Conservation (phyloP, 163 green algal genomes). For the Scenedesmus sp. region DNA sequence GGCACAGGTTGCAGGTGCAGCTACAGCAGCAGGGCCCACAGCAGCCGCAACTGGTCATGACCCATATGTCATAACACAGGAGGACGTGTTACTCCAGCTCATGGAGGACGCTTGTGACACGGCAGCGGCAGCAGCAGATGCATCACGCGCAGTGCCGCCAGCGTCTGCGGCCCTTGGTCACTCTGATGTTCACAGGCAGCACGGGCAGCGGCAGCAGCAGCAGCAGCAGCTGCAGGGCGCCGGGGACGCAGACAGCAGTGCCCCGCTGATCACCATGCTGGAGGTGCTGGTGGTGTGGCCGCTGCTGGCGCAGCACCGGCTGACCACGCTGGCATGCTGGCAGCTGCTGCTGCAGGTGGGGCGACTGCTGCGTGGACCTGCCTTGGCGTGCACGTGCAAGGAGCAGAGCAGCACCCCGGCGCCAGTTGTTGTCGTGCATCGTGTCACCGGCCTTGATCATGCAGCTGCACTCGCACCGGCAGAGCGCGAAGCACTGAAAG, state of each 20-base stretch:
- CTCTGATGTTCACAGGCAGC: not conserved
- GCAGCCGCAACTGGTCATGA: not conserved
- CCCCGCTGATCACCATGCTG: conserved; percentile 24
- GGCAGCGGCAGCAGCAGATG: conserved; percentile 21
- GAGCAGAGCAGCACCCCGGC: too few species aligned
- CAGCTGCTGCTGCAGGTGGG: conserved; percentile 33
- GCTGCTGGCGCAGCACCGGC: conserved; percentile 38
- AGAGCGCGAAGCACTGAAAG: too few species aligned
- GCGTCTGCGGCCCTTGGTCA: not conserved
- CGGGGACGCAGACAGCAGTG: not conserved
- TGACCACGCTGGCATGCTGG: conserved; percentile 48
- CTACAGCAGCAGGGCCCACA: not conserved
- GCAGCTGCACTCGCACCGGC: too few species aligned
- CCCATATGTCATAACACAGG: not conserved
- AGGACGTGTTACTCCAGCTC: conserved; percentile 25
- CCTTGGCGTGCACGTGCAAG: too few species aligned
- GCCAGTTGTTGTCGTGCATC: too few species aligned
- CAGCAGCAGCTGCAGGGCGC: not conserved
- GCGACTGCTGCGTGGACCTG: not conserved
- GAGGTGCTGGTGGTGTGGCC: conserved; percentile 47
- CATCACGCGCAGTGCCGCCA: not conserved
- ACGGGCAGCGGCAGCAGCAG: not conserved
- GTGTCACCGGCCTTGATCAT: too few species aligned
- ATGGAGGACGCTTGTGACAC: not conserved
- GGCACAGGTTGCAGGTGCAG: not conserved